Conservation (phyloP, 2,329 filamentous ascomycete genomes). For the Coniochaeta sp. region DNA sequence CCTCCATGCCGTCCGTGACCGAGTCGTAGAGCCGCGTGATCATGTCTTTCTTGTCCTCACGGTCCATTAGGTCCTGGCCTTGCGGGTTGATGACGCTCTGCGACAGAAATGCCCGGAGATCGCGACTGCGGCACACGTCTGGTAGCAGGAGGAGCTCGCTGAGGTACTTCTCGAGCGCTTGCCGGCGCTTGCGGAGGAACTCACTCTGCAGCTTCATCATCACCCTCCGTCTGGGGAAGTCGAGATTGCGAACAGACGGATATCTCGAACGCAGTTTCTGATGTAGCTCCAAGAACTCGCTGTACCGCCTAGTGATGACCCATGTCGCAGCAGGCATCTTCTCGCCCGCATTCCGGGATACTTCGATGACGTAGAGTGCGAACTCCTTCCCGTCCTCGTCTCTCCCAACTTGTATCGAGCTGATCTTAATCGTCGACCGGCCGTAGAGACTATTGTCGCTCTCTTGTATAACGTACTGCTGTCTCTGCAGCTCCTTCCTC, state of each 20-base stretch:
- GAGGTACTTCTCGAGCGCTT: slow-evolving; percentile 80
- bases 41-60: slow-evolving; percentile 71
- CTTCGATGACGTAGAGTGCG: slow-evolving; percentile 88
- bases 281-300: slow-evolving; percentile 93
- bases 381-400: slow-evolving; percentile 92
- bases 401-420: slow-evolving; percentile 83
- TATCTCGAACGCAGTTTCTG: slow-evolving; percentile 81
- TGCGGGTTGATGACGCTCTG: slow-evolving; percentile 67
- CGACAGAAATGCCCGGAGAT: slow-evolving; percentile 86
- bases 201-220: slow-evolving; percentile 96
- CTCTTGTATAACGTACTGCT: slow-evolving; percentile 96
- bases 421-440: slow-evolving; percentile 81
- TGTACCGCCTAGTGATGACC: slow-evolving; percentile 88
- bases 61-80: slow-evolving; percentile 47
- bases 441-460: slow-evolving; percentile 97
- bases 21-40: slow-evolving; percentile 94
- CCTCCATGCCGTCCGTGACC: slow-evolving; percentile 95
- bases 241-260: slow-evolving; percentile 77
- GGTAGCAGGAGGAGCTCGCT: slow-evolving; percentile 75
- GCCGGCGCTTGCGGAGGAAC: slow-evolving; percentile 81
- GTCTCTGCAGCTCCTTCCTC: slow-evolving; percentile 88
- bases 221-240: slow-evolving; percentile 86
- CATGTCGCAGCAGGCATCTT: slow-evolving; percentile 96
- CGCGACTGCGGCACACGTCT: slow-evolving; percentile 88
- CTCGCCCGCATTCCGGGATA: slow-evolving; percentile 82